Conservation (phyloP, 2,329 filamentous ascomycete species). For the Tolypocladium paradoxum region DNA sequence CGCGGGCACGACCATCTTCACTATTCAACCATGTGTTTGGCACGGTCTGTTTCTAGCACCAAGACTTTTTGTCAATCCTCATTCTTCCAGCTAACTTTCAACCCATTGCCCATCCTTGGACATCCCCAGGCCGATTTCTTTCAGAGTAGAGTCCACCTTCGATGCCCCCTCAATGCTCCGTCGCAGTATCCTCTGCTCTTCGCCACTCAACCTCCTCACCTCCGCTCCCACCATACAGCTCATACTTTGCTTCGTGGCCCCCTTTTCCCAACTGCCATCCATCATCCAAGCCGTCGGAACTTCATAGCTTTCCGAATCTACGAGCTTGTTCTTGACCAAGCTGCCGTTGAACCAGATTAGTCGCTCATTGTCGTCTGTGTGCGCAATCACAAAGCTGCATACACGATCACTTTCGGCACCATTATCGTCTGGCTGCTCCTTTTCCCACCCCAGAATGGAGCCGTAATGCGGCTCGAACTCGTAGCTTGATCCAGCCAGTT, state of each 20-base stretch:
- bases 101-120: too few relatives aligned
- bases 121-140: too few relatives aligned
- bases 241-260: conserved; percentile 18
- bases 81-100: too few relatives aligned
- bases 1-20: too few relatives aligned
- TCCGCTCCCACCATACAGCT: conserved; percentile 24
- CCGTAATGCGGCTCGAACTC: conserved; percentile 30
- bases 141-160: too few relatives aligned
- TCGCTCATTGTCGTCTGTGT: conserved; percentile 24
- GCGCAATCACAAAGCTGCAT: conserved; percentile 31
- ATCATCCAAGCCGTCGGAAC: conserved; percentile 29
- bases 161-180: conserved; percentile 3
- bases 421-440: not conserved
- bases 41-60: too few relatives aligned
- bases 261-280: conserved; percentile 26
- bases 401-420: conserved; percentile 12
- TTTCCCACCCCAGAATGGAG: conserved; percentile 26
- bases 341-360: conserved; percentile 34
- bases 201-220: conserved; percentile 2
- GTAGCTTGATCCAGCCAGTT: conserved; percentile 26
- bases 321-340: conserved; percentile 27
- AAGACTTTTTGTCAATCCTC: too few relatives aligned
- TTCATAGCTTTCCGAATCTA: conserved; percentile 18
- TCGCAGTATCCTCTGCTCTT: not conserved
- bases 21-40: too few relatives aligned